Evolutionary conservation across 129 eudicot species (phyloP), one percentile per base, ranked within the genome.

Genomic region (Heracleum sosnowskyi): DNA sequence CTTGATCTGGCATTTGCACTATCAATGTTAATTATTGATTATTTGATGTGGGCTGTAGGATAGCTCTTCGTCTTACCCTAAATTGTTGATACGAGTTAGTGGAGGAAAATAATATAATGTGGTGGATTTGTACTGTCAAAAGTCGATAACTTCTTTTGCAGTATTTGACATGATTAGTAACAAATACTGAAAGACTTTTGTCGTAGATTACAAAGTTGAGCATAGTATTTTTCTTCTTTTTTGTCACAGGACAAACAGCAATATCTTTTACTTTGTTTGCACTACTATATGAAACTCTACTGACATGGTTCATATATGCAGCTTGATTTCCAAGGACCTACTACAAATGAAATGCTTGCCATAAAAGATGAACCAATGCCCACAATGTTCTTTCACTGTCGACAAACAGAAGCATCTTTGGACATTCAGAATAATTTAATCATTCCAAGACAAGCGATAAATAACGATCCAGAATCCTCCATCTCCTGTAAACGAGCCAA

Each of bases 261-360:
- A 35, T 20, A 28, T 16, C 28, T 69, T 18, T 70, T 26, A 0
- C 33, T n/a, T 57, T n/a, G 33, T 57, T 16, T 57, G 66, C 66
- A 24, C n/a, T n/a, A n/a, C 66, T 57, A 9, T 4, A 24, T 72
- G 34, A 37, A 35, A 26, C 20, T 24, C 49, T 22, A 22, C 20
- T 41, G 51, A 72, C 76, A n/a, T 13, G 34, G 18, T 72, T n/a
- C 76, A 20, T 72, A 17, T 47, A 79, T 81, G 80, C 89, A 91
- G 97, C 81, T 85, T 63, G 85, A 82, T 81, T 64, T 77, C 49
- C 80, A 78, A 74, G 41, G 66, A 26, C 79, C 72, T 4, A 63
- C 87, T 28, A 31, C 62, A 47, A 76, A 16, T 29, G 82, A 82
- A 36, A 51, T 75, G 47, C 82, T 35, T 46, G 41, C 40, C 44